phyloP scores from a whole-genome alignment of 1,284 basidiomycete species.

The Boletus semigastroideus region DNA sequence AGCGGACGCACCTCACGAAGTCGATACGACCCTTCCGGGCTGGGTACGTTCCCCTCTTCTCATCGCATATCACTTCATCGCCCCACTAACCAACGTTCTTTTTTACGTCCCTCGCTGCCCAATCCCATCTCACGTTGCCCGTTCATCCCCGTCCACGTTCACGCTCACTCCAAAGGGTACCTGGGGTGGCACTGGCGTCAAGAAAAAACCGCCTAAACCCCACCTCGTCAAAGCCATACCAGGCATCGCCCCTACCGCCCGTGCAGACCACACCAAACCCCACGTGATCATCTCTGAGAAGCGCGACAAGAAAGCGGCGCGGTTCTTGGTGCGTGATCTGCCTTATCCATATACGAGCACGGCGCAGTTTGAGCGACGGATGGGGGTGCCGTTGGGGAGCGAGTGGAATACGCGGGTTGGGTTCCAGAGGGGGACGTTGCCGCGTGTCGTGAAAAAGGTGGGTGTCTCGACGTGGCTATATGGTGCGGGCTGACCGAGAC shows the following conservation, averaged over 20 bases:
- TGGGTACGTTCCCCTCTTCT: slow-evolving; percentile 63
- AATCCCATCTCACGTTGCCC: background rate
- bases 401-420: slow-evolving; percentile 95
- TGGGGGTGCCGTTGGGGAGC: slow-evolving; percentile 78
- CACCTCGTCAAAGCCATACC: slow-evolving; percentile 76
- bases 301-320: slow-evolving; percentile 89
- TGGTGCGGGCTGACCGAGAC: no score
- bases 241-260: slow-evolving; percentile 74
- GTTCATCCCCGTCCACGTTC: background rate
- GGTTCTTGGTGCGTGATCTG: slow-evolving; percentile 86
- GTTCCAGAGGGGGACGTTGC: slow-evolving; percentile 83
- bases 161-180: slow-evolving; percentile 57
- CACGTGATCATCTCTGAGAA: slow-evolving; percentile 95
- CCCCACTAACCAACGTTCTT: background rate
- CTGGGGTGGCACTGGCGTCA: slow-evolving; percentile 85
- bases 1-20: slow-evolving; percentile 78
- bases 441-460: slow-evolving; percentile 85
- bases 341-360: slow-evolving; percentile 93
- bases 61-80: background rate
- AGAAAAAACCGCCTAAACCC: slow-evolving; percentile 56
- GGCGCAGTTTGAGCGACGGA: slow-evolving; percentile 84
- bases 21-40: slow-evolving; percentile 91
- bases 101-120: no score
- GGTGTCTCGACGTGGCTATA: background rate
- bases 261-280: slow-evolving; percentile 81